Evolutionary conservation across 257 asterid species (phyloP), one percentile per base, ranked within the genome.

Genomic region (Solanum piurae): DNA sequence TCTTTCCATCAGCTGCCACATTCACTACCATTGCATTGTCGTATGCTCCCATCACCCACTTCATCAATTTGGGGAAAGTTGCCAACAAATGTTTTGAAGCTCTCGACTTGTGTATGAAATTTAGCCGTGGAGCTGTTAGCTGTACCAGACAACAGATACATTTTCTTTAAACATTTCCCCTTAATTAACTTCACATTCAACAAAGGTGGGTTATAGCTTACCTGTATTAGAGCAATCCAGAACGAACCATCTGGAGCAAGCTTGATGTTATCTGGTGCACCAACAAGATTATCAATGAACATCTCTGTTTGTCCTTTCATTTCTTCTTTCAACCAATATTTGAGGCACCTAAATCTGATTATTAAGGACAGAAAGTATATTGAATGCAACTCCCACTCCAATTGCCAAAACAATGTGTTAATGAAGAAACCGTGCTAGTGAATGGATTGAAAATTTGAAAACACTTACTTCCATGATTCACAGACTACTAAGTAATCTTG

Each of bases 201-300:
- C 38, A 36, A 38, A 7, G 12, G 46, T 5, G 46, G 37, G 6
- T 33, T 86, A 6, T 18, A 49, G 5, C 3, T 31, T 89, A 94
- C 96, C 95, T 93, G 88, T 84, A 94, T 0, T 75, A 94, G 79
- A 23, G 98, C 96, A 36, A 95, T 91, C 98, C 98, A 94, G 68
- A 92, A 95, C 0, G 96, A 94, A 62, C 95, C 94, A 93, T 95
- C 98, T 25, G 94, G 94, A 29, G 96, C 96, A 86, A 95, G 95
- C 77, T 95, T 95, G 83, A 95, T 91, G 93, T 94, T 92, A 49
- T 94, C 98, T 3, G 98, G 98, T 52, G 80, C 90, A 5, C 92
- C 94, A 0, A 94, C 94, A 46, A 96, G 97, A 88, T 89, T 91
- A 60, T 94, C 94, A 1, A 94, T 62, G 88, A 95, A 91, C 5